A percentile compares a stretch with the other conserved stretches of the same genome.
Conservation (phyloP, 208 protist species). For the Naegleria lovaniensis region DNA sequence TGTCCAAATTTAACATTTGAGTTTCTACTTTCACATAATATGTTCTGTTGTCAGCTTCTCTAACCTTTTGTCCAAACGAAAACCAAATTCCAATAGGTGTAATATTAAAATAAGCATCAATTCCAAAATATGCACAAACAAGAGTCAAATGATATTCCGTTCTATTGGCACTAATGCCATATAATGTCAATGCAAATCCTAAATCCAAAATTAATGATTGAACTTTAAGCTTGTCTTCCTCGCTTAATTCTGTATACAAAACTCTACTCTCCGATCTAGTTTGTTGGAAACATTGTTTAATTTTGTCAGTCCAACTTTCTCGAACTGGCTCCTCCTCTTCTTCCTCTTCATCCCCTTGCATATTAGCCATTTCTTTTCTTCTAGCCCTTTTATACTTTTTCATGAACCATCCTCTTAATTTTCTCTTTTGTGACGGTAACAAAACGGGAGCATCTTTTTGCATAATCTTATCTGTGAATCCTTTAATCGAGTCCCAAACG, state of each 20-base stretch:
- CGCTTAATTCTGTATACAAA: neutral
- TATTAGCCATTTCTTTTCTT: neutral
- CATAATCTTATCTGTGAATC: neutral
- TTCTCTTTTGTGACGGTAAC: neutral
- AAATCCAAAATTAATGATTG: conserved; percentile 8
- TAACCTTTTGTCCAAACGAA: neutral
- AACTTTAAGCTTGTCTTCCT: neutral
- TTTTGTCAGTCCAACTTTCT: neutral
- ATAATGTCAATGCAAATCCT: neutral
- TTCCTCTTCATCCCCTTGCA: neutral
- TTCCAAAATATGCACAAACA: neutral
- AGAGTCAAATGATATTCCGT: neutral
- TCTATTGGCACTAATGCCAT: neutral
- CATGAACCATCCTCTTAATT: conserved; percentile 2
- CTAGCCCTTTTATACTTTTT: neutral
- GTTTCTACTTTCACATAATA: neutral
- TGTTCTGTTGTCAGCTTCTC: neutral
- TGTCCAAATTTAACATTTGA: neutral
- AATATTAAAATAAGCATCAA: conserved; percentile 13
- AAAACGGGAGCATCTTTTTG: neutral
- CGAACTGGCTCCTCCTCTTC: neutral
- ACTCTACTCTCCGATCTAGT: neutral
- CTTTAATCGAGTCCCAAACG: too few relatives aligned
- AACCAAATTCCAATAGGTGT: neutral
- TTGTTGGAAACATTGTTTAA: neutral